phyloP scores from a whole-genome alignment of 2,329 filamentous ascomycete genomes.

The Clonostachys sp. region DNA sequence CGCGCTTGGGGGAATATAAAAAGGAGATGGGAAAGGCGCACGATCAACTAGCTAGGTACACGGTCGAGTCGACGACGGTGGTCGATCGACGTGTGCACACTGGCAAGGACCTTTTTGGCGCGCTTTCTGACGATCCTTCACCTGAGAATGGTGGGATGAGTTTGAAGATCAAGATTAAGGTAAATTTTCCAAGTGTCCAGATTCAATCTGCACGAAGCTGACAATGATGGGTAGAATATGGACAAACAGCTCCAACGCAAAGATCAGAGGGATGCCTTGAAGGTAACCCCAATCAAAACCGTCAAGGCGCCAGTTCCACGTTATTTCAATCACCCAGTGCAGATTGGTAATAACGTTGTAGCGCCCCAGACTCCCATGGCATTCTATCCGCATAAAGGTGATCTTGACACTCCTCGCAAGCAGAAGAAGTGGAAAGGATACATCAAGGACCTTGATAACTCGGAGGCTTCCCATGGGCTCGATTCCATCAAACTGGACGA shows the following conservation, averaged over 20 bases:
- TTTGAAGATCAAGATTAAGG: conserved; percentile 48
- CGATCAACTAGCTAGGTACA: conserved; percentile 35
- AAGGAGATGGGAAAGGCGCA: conserved; percentile 17
- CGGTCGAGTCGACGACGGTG: conserved; percentile 37
- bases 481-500: conserved; percentile 46
- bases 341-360: conserved; percentile 54
- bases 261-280: conserved; percentile 15
- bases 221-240: no score
- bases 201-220: background rate
- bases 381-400: conserved; percentile 55
- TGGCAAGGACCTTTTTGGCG: conserved; percentile 42
- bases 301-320: conserved; percentile 47
- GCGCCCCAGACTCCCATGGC: conserved; percentile 56
- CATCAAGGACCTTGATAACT: conserved; percentile 52
- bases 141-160: conserved; percentile 28
- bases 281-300: conserved; percentile 41
- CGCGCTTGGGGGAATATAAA: background rate
- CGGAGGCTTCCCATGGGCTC: conserved; percentile 54
- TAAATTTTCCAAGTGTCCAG: conserved; percentile 11
- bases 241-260: no score
- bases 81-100: conserved; percentile 31
- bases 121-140: conserved; percentile 28
- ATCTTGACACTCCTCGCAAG: conserved; percentile 47
- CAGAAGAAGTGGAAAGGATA: conserved; percentile 50
- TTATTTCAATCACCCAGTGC: conserved; percentile 56